phyloP scores from a whole-genome alignment of 768 basidiomycete genomes.

The Pleurotus tuoliensis region DNA sequence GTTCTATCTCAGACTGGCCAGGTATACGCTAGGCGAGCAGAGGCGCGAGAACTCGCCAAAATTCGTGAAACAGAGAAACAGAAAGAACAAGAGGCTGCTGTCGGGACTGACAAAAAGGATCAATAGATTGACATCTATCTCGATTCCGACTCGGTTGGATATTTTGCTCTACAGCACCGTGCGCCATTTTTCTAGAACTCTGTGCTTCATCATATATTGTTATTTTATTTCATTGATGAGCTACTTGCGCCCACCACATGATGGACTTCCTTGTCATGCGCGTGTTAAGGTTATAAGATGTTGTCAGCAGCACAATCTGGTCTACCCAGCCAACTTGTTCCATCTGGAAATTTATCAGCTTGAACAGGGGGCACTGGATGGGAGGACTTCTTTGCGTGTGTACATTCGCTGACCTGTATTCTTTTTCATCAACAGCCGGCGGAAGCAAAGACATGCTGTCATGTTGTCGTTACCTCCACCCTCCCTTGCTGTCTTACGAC shows the following conservation, averaged over 20 bases:
- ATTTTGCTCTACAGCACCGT: slow-evolving; percentile 4
- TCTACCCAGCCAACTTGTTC: too few species aligned
- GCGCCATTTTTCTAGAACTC: neutral
- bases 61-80: slow-evolving; percentile 27
- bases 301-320: too few species aligned
- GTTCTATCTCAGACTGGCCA: slow-evolving; percentile 62
- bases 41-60: slow-evolving; percentile 42
- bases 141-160: neutral
- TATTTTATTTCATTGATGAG: neutral
- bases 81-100: slow-evolving; percentile 24
- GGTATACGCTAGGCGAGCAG: slow-evolving; percentile 71
- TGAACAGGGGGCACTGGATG: neutral
- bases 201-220: neutral
- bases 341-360: too few species aligned
- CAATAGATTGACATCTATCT: slow-evolving; percentile 19
- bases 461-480: neutral
- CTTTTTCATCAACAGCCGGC: slow-evolving; percentile 5
- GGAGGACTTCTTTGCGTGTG: neutral
- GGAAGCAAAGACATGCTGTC: neutral
- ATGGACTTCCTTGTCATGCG: neutral
- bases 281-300: neutral
- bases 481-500: too few species aligned
- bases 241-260: neutral
- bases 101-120: slow-evolving; percentile 33
- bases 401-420: neutral